Base-by-base conservation (phyloP, 331 rosid genomes). In the Pyrus hybrid region DNA sequence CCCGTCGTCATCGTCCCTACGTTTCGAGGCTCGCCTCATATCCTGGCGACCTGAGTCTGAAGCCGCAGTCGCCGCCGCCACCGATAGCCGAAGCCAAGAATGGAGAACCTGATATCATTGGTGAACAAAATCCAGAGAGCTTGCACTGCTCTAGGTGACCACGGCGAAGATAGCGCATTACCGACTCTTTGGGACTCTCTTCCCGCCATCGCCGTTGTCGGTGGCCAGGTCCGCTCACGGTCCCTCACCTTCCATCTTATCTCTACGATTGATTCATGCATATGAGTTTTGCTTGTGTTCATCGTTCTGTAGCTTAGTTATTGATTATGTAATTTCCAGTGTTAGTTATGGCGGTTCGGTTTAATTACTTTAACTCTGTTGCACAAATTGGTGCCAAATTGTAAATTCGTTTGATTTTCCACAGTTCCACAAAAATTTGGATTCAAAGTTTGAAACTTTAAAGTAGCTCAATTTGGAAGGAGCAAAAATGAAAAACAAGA, bases 41-140 rank as follows among this genome's bases (percentile, higher is more conserved):
- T 88, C 96, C 63, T 20, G 76, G 22, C 20, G 76, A 72, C 84
- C 85, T 65, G 84, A 70, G 13, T 74, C 82, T 8, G 76, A 51
- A 54, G n/a, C 49, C 45, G 14, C 13, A 18, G 62, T 74, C 64
- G 56, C 77, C 65, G 47, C 73, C 79, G 63, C 7, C 77, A 28
- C 62, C 45, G 71, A 54, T 33, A 75, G 73, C 25, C 47, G 65
- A 32, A 82, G 20, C 47, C 29, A 67, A 74, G n/a, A 30, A 93
- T 93, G 98, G 98, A 93, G 57, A 91, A 89, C 63, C 77, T 93
- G 26, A 93, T 93, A 68, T 81, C 98, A 49, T 66, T 93, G 72
- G 97, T 93, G 25, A 93, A 93, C 89, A 93, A 89, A 93, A 93
- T 93, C 76, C 98, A 93, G 84, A 80, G 98, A 80, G 97, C 98